phyloP scores from a whole-genome alignment of 805 yeast genomes.

The Suhomyces pyralidae region DNA sequence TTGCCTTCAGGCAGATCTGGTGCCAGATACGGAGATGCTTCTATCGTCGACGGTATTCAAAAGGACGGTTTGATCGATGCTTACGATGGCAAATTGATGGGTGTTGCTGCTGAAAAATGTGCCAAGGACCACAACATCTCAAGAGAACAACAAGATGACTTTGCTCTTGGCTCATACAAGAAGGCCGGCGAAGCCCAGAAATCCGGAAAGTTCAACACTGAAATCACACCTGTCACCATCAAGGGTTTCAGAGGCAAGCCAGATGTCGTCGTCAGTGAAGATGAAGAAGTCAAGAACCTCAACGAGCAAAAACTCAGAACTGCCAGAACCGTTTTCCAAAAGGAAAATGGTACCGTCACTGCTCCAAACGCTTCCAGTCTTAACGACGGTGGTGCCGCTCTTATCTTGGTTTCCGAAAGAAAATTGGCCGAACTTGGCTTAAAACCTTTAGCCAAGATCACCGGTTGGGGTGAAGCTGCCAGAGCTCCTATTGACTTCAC shows the following conservation, averaged over 20 bases:
- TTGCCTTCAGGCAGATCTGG: constrained; percentile 83
- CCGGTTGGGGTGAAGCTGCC: constrained; percentile 99
- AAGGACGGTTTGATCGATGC: constrained; percentile 94
- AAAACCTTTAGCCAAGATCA: constrained; percentile 83
- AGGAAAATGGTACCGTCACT: constrained; percentile 92
- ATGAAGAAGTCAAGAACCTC: constrained; percentile 81
- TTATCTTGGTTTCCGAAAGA: constrained; percentile 77
- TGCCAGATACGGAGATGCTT: constrained; percentile 81
- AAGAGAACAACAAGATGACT: constrained; percentile 87
- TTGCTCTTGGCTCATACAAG: constrained; percentile 78
- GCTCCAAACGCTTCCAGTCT: constrained; percentile 96
- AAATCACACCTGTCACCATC: constrained; percentile 83
- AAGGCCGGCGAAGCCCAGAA: constrained; percentile 81
- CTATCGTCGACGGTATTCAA: constrained; percentile 82
- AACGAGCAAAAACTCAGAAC: constrained; percentile 71
- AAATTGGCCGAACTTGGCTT: constrained; percentile 83
- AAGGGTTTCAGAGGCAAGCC: constrained; percentile 90
- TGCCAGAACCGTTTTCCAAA: constrained; percentile 94
- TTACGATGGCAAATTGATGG: constrained; percentile 87
- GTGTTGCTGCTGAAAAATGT: constrained; percentile 95
- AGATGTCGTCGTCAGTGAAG: constrained; percentile 63
- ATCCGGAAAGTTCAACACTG: constrained; percentile 76
- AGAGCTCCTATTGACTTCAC: constrained; percentile 94
- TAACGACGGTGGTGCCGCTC: constrained; percentile 98
- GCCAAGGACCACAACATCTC: constrained; percentile 75